Conservation (phyloP, 2,329 filamentous ascomycete species). For the Colletotrichum chlorophyti region DNA sequence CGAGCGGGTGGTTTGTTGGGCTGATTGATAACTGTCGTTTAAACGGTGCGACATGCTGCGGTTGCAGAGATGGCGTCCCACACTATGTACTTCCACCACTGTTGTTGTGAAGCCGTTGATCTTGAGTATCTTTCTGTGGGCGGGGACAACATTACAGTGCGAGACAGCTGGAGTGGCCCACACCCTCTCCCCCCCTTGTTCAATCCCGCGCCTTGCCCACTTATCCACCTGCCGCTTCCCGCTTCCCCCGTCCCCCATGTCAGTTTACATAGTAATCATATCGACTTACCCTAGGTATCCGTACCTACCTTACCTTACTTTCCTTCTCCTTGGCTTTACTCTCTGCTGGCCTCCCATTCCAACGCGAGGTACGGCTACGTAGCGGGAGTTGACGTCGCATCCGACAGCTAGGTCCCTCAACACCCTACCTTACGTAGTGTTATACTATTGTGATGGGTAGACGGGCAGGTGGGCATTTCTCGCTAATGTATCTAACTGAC, state of each 20-base stretch:
- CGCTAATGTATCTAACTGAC: too few relatives aligned
- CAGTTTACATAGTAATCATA: too few relatives aligned
- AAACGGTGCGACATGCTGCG: conserved; percentile 7
- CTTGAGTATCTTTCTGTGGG: conserved; percentile 2
- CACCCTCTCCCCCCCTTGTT: not conserved
- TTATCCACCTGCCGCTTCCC: conserved; percentile 10
- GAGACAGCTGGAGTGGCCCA: not conserved
- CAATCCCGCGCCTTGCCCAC: conserved; percentile 9
- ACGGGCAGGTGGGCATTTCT: too few relatives aligned
- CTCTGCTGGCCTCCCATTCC: too few relatives aligned
- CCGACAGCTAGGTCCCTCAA: too few relatives aligned
- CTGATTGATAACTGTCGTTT: conserved; percentile 25
- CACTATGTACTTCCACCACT: not conserved
- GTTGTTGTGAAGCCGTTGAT: not conserved
- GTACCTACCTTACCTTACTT: not conserved
- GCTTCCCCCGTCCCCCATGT: conserved; percentile 8
- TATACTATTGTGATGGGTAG: too few relatives aligned
- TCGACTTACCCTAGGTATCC: not conserved
- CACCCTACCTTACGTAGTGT: too few relatives aligned
- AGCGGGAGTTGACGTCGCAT: too few relatives aligned
- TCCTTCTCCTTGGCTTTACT: too few relatives aligned
- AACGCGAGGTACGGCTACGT: too few relatives aligned
- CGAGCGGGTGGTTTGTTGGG: conserved; percentile 3
- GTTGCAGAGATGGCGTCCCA: not conserved
- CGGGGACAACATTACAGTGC: not conserved